A percentile compares a stretch with the other conserved stretches of the same genome.
phyloP scores from a whole-genome alignment of 805 yeast genomes.

The Ogataea angusta region DNA sequence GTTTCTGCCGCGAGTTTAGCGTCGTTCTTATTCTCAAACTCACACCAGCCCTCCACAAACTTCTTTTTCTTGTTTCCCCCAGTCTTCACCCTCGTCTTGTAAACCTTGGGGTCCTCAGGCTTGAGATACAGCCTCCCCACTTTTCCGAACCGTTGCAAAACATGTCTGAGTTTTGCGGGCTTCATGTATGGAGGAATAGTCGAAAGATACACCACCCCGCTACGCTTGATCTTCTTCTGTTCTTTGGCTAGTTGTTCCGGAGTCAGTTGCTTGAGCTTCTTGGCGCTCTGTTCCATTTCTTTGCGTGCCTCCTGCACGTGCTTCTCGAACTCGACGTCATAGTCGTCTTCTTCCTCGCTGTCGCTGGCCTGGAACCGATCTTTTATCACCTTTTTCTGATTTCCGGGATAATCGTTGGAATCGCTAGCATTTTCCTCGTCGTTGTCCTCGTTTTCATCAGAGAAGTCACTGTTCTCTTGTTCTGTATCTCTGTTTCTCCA shows the following conservation, averaged over 20 bases:
- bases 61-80: constrained; percentile 91
- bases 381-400: constrained; percentile 11
- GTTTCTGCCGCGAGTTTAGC: constrained; percentile 88
- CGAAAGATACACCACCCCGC: constrained; percentile 93
- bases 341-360: constrained; percentile 13
- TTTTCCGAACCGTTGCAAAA: constrained; percentile 77
- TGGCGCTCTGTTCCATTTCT: constrained; percentile 29
- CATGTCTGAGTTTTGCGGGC: constrained; percentile 83
- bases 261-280: constrained; percentile 53
- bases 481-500: not conserved
- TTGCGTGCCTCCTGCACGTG: constrained; percentile 20
- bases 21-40: constrained; percentile 74
- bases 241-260: constrained; percentile 54
- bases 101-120: constrained; percentile 70
- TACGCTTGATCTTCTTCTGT: constrained; percentile 54
- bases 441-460: constrained; percentile 11
- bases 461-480: constrained; percentile 8
- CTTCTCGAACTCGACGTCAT: constrained; percentile 19
- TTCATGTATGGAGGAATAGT: constrained; percentile 96
- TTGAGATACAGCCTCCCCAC: constrained; percentile 83
- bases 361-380: constrained; percentile 10
- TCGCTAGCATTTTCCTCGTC: constrained; percentile 2
- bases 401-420: not conserved
- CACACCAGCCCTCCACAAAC: constrained; percentile 97
- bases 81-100: constrained; percentile 66